phyloP scores from a whole-genome alignment of 139 green algal species.

The Chloropicon primus region DNA sequence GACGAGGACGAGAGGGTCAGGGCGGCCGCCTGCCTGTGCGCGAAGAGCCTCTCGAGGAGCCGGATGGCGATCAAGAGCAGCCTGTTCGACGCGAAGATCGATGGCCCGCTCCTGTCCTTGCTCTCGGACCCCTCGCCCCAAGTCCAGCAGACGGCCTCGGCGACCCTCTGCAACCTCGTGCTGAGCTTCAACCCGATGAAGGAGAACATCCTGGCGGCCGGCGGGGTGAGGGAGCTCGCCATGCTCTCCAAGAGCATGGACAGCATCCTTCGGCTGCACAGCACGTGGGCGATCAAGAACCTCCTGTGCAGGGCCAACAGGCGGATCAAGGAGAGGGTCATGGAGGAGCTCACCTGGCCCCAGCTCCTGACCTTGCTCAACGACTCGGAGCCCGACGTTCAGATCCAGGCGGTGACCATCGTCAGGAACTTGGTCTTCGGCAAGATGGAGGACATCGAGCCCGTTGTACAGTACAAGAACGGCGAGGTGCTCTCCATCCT shows the following conservation, averaged over 20 bases:
- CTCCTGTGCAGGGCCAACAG: slow-evolving; percentile 28
- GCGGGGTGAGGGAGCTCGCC: slow-evolving; percentile 29
- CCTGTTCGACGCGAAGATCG: slow-evolving; percentile 33
- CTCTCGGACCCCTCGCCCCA: slow-evolving; percentile 20
- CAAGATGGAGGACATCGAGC: neutral
- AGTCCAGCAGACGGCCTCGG: slow-evolving; percentile 35
- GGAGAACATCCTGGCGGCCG: slow-evolving; percentile 32
- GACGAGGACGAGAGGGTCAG: slow-evolving; percentile 26
- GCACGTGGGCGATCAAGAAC: slow-evolving; percentile 63
- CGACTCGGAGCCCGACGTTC: slow-evolving; percentile 34
- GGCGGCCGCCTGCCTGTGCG: slow-evolving; percentile 47
- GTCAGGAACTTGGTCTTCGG: slow-evolving; percentile 23
- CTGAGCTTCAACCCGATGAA: slow-evolving; percentile 60
- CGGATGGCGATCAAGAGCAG: slow-evolving; percentile 31
- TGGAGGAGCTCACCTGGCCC: slow-evolving; percentile 34
- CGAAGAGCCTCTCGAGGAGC: slow-evolving; percentile 53
- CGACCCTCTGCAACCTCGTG: slow-evolving; percentile 67
- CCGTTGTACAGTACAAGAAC: neutral
- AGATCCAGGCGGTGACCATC: slow-evolving; percentile 30
- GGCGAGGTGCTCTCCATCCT: neutral
- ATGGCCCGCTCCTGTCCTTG: slow-evolving; percentile 39
- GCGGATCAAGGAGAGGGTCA: slow-evolving; percentile 15
- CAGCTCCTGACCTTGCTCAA: slow-evolving; percentile 32
- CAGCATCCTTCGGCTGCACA: slow-evolving; percentile 37
- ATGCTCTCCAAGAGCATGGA: slow-evolving; percentile 23